Evolutionary conservation across 2,329 filamentous ascomycete species (phyloP), one percentile per base, ranked within the genome.

Genomic region (Pseudogymnoascus sp.): DNA sequence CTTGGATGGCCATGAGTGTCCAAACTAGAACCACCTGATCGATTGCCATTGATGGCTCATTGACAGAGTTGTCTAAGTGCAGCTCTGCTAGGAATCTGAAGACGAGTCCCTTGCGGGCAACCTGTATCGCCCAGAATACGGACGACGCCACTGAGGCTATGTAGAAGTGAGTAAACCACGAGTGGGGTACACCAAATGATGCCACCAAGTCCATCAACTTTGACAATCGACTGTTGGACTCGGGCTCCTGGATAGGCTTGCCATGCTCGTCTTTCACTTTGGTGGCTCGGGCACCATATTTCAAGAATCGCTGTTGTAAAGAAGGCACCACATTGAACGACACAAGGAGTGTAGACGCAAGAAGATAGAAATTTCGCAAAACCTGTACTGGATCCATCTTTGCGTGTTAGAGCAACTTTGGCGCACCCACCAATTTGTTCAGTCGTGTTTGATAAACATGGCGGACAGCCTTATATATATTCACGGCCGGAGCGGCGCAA

Each of bases 121-220:
- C 82, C 74, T 93, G 88, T 68, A 76, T 75, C 0, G 81, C 83
- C 91, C 93, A 97, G 73, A 93, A 89, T 4, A 85, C 70, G 0
- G 90, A 93, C 64, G 84, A 86, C 1, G 78, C 72, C 4, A 92
- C 77, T 3, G 90, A 93, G 37, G 86, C 74, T 62, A 89, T 72
- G 74, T 99, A 97, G 77, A 96, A 97, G 69, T 95, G 89, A 46
- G 82, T 83, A 75, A 97, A 97, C 87, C 90, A 97, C 66, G 83
- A 83, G 76, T 97, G 95, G 21, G 93, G 92, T 37, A 97, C 88
- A 78, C 71, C 67, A 40, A 71, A 62, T 10, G 44, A 37, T 25
- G 44, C 61, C 25, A 56, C 14, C 23, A 36, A 23, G 40, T 63
- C 62, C 36, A 62, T 42, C 66, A 69, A 21, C 65, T 67, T 59